These are phyloP conservation scores for Eutypa lata DNA, from an alignment of 2,329 filamentous ascomycete species.

Conservation along the genomic window DNA sequence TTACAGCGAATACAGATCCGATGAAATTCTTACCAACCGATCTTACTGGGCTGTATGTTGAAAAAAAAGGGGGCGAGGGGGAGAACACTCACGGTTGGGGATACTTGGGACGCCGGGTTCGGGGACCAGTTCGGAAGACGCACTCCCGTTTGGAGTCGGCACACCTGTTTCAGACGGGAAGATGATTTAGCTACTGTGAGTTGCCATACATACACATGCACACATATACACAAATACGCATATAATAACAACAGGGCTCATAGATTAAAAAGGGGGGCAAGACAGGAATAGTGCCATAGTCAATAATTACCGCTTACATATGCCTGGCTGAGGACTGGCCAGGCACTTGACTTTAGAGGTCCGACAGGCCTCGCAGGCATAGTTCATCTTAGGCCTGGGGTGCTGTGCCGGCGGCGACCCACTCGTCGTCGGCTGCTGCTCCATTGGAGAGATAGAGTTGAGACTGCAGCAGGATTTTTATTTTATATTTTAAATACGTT, in stretches of 20 bases:
- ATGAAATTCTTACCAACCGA: too few species aligned
- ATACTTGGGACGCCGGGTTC: slow-evolving; percentile 45
- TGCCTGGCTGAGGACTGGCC: slow-evolving; percentile 42
- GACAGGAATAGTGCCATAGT: background rate
- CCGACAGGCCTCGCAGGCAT: slow-evolving; percentile 54
- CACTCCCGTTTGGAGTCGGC: slow-evolving; percentile 52
- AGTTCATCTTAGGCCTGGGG: slow-evolving; percentile 30
- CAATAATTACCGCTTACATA: slow-evolving; percentile 49
- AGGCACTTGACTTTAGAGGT: slow-evolving; percentile 53
- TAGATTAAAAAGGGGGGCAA: background rate
- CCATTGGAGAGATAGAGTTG: slow-evolving; percentile 6
- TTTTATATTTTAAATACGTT: too few species aligned
- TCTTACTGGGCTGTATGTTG: too few species aligned
- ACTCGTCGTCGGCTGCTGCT: slow-evolving; percentile 3
- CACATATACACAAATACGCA: too few species aligned
- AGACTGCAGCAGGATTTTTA: too few species aligned
- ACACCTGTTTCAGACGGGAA: too few species aligned
- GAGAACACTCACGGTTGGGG: slow-evolving; percentile 39
- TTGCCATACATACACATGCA: too few species aligned
- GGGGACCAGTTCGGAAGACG: slow-evolving; percentile 46
- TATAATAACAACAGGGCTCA: background rate
- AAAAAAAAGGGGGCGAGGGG: too few species aligned
- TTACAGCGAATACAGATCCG: too few species aligned
- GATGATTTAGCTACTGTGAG: too few species aligned
- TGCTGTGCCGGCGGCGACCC: slow-evolving; percentile 11